phyloP scores from a whole-genome alignment of 2,329 filamentous ascomycete species.

The Arthrobotrys entomopaga region DNA sequence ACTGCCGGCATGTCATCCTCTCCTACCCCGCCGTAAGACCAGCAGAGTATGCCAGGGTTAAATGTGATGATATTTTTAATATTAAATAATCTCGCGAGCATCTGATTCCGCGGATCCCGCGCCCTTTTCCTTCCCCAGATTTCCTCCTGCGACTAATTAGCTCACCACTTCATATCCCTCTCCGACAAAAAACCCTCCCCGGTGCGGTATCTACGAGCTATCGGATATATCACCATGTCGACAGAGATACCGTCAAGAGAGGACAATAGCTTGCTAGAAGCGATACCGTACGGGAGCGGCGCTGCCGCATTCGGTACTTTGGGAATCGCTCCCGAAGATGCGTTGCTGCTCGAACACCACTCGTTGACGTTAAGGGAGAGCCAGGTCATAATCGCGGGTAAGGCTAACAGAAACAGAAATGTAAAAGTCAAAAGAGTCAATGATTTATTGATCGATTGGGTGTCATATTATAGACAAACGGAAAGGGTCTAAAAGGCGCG shows the following conservation, averaged over 20 bases:
- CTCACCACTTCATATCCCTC: too few relatives aligned
- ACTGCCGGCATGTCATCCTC: too few relatives aligned
- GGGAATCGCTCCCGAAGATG: constrained; percentile 42
- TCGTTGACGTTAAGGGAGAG: constrained; percentile 49
- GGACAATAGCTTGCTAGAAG: neutral
- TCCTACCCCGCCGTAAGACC: too few relatives aligned
- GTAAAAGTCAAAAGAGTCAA: too few relatives aligned
- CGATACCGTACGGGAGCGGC: constrained; percentile 5
- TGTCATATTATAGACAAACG: constrained; percentile 24
- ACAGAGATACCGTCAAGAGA: constrained; percentile 7
- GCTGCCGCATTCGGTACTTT: constrained; percentile 19
- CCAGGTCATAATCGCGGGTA: constrained; percentile 35
- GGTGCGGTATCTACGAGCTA: too few relatives aligned
- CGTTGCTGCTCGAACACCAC: constrained; percentile 43
- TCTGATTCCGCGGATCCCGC: neutral
- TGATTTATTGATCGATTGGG: too few relatives aligned
- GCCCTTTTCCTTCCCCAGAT: neutral
- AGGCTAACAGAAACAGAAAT: neutral
- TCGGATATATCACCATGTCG: constrained; percentile 22
- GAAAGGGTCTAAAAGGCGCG: constrained; percentile 47
- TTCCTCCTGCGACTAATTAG: neutral
- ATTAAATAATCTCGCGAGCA: constrained; percentile 8
- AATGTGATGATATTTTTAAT: too few relatives aligned
- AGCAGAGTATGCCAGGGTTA: too few relatives aligned
- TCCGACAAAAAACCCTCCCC: neutral